phyloP scores from a whole-genome alignment of 2,329 filamentous ascomycete species.

The Ophiostoma fasciatum region DNA sequence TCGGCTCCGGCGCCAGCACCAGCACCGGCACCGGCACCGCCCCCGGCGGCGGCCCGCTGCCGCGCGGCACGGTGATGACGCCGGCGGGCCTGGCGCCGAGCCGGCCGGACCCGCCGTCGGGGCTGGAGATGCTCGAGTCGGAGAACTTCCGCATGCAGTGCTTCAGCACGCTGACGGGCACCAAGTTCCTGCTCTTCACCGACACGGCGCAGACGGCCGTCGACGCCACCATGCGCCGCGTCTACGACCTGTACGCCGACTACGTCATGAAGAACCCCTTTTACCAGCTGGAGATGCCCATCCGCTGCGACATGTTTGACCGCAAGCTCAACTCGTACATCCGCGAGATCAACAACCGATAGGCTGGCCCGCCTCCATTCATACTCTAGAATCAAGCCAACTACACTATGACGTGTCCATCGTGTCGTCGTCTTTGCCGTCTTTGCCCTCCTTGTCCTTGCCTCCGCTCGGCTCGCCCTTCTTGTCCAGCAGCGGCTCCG shows the following conservation, averaged over 20 bases:
- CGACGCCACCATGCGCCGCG: conserved; percentile 65
- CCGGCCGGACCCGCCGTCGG: conserved; percentile 52
- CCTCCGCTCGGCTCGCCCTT: conserved; percentile 52
- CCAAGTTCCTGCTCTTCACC: conserved; percentile 91
- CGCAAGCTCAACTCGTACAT: conserved; percentile 70
- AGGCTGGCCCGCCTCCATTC: conserved; percentile 4
- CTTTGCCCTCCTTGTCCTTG: conserved; percentile 28
- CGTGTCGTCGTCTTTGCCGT: conserved; percentile 32
- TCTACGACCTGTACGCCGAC: conserved; percentile 92
- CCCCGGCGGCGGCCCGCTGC: background rate
- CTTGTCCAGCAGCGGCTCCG: conserved; percentile 42
- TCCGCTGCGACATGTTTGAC: conserved; percentile 91
- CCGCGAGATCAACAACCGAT: conserved; percentile 51
- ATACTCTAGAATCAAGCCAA: too few relatives aligned
- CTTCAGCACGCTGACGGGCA: conserved; percentile 87
- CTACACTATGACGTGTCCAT: conserved; percentile 69
- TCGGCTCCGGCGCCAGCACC: background rate
- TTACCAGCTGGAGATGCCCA: conserved; percentile 94
- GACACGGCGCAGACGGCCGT: conserved; percentile 78
- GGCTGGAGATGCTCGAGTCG: conserved; percentile 84
- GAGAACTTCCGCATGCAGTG: conserved; percentile 92
- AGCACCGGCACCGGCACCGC: background rate
- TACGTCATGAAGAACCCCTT: conserved; percentile 99
- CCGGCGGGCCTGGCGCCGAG: conserved; percentile 19
- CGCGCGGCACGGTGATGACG: conserved; percentile 10